phyloP scores from a whole-genome alignment of 2,329 filamentous ascomycete genomes.

The Rhynchosporium secalis region DNA sequence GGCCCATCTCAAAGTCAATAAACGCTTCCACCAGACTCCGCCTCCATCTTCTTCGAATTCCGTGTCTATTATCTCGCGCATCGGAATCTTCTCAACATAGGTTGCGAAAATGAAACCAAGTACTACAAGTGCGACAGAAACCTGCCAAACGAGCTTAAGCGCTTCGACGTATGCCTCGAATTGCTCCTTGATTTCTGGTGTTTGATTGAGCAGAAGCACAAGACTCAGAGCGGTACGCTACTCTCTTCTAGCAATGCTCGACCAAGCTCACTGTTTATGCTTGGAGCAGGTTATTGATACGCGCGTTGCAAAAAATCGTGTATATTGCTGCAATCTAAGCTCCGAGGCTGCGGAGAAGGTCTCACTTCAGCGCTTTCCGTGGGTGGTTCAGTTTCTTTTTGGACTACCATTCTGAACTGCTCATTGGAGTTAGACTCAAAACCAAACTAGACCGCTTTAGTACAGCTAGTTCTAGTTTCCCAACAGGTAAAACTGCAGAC shows the following conservation, averaged over 20 bases:
- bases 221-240: background rate
- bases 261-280: background rate
- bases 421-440: no score
- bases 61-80: background rate
- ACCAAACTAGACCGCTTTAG: no score
- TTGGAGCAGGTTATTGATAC: background rate
- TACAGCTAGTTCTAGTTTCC: no score
- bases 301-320: background rate
- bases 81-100: background rate
- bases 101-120: background rate
- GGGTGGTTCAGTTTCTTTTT: no score
- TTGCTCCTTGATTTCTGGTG: background rate
- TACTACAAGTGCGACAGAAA: background rate
- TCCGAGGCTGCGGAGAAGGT: slow-evolving; percentile 23
- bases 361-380: background rate
- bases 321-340: slow-evolving; percentile 13
- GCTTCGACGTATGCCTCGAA: background rate
- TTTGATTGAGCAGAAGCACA: background rate
- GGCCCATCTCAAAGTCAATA: background rate
- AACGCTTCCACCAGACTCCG: background rate
- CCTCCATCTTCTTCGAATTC: background rate
- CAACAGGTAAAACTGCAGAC: no score
- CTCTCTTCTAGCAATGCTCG: background rate
- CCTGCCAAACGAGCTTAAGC: slow-evolving; percentile 2
- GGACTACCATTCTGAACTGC: no score